phyloP scores from a whole-genome alignment of 306 rosid species.

The Lathyrus sativus region DNA sequence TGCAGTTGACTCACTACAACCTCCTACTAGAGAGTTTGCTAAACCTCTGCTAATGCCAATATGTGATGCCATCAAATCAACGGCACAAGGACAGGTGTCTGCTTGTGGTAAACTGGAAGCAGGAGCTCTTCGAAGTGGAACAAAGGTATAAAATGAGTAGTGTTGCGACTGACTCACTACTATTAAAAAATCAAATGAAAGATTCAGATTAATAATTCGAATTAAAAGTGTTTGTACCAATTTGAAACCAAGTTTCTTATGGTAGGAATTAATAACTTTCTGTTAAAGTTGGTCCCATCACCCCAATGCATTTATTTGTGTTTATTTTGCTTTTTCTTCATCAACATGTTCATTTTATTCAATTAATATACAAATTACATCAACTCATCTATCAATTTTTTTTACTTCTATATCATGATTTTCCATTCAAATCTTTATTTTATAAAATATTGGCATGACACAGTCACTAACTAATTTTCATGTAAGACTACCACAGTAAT shows the following conservation, averaged over 20 bases:
- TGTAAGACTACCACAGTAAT: background rate
- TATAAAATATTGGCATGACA: background rate
- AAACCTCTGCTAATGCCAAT: conserved; percentile 92
- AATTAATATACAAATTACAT: conserved; percentile 7
- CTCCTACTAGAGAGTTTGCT: conserved; percentile 83
- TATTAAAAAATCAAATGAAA: conserved; percentile 32
- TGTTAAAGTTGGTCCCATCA: conserved; percentile 10
- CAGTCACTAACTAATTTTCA: background rate
- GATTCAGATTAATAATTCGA: conserved; percentile 30
- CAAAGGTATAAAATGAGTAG: conserved; percentile 60
- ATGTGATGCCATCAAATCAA: conserved; percentile 77
- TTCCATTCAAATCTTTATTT: background rate
- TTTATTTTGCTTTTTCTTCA: background rate
- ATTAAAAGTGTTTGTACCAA: conserved; percentile 5
- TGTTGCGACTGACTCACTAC: conserved; percentile 22
- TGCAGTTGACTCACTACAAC: conserved; percentile 82
- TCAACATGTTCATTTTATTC: conserved; percentile 12
- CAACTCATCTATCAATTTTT: conserved; percentile 2
- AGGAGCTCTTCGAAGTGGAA: conserved; percentile 90
- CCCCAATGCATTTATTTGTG: conserved; percentile 12
- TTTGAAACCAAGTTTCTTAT: conserved; percentile 33
- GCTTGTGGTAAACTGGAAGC: conserved; percentile 96
- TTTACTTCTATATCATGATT: background rate
- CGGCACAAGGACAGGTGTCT: conserved; percentile 74
- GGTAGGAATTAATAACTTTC: conserved; percentile 10